These are phyloP conservation scores for Diaporthe vaccinii DNA, from an alignment of 2,329 filamentous ascomycete species.

Conservation along the genomic window DNA sequence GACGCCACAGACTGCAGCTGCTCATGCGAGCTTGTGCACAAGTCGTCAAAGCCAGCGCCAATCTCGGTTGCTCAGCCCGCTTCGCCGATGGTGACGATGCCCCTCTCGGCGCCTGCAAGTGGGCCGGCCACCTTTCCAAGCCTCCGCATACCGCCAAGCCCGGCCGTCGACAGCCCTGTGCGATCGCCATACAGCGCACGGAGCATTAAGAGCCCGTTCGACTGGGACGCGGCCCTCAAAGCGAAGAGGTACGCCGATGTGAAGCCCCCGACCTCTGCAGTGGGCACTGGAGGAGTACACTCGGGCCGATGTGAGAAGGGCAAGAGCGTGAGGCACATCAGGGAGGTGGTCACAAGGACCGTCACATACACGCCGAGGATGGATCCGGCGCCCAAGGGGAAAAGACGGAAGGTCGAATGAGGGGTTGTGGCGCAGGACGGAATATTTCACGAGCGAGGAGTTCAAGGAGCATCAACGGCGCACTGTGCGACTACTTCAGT, in stretches of 20 bases:
- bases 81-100: constrained; percentile 56
- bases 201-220: constrained; percentile 77
- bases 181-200: constrained; percentile 82
- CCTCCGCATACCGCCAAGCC: constrained; percentile 83
- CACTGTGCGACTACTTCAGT: constrained; percentile 19
- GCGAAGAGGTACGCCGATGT: constrained; percentile 72
- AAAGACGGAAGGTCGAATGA: constrained; percentile 80
- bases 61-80: constrained; percentile 41
- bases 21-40: constrained; percentile 65
- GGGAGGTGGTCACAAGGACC: constrained; percentile 93
- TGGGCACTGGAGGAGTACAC: constrained; percentile 26
- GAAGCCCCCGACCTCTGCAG: constrained; percentile 50
- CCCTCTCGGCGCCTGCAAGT: constrained; percentile 72
- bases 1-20: constrained; percentile 69
- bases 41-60: constrained; percentile 58
- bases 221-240: constrained; percentile 82
- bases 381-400: constrained; percentile 91
- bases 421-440: constrained; percentile 3
- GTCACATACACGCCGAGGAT: constrained; percentile 91
- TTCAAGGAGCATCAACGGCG: constrained; percentile 29
- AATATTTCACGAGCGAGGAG: constrained; percentile 33
- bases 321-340: constrained; percentile 78
- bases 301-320: constrained; percentile 62
- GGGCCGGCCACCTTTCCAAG: constrained; percentile 72
- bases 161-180: constrained; percentile 76